Evolutionary conservation across 495 filamentous ascomycete species (phyloP).

Genomic region (Hypoxylon rickii): DNA sequence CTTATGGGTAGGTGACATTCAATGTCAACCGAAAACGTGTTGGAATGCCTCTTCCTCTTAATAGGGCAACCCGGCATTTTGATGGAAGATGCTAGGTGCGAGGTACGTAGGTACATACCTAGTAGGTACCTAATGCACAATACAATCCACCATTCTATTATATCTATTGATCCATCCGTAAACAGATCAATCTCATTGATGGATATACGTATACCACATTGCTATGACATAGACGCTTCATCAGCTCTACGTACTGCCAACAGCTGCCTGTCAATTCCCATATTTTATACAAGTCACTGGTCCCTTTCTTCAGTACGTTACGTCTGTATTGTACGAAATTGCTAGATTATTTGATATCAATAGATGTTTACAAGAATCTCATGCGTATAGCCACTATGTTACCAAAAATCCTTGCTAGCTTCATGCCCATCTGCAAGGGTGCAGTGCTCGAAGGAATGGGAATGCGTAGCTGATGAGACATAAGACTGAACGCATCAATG

Average conservation of each 20-base stretch:
- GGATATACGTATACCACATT: too few relatives aligned
- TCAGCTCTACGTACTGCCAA: slow-evolving; percentile 18
- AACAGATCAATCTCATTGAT: too few relatives aligned
- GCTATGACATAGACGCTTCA: slow-evolving; percentile 14
- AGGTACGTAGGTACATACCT: too few relatives aligned
- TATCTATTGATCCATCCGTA: too few relatives aligned
- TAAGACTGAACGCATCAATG: not conserved
- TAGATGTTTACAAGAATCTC: not conserved
- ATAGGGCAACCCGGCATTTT: slow-evolving; percentile 32
- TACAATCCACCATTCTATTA: too few relatives aligned
- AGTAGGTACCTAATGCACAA: not conserved
- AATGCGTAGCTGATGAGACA: slow-evolving; percentile 24
- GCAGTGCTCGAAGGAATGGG: slow-evolving; percentile 25
- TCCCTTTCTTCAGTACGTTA: too few relatives aligned
- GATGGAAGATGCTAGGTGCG: slow-evolving; percentile 6
- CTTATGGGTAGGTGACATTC: slow-evolving; percentile 31
- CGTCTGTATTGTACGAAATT: too few relatives aligned
- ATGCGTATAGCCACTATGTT: not conserved
- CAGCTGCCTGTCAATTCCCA: too few relatives aligned
- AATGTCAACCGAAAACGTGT: slow-evolving; percentile 37
- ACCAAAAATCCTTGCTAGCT: not conserved
- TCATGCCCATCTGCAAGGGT: slow-evolving; percentile 9
- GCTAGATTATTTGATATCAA: too few relatives aligned
- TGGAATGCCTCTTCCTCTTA: slow-evolving; percentile 22
- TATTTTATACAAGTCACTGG: too few relatives aligned